A percentile compares a stretch with the other conserved stretches of the same genome.
phyloP scores from a whole-genome alignment of 225 moss, liverwort and hornwort species.

The Antitrichia curtipendula region DNA sequence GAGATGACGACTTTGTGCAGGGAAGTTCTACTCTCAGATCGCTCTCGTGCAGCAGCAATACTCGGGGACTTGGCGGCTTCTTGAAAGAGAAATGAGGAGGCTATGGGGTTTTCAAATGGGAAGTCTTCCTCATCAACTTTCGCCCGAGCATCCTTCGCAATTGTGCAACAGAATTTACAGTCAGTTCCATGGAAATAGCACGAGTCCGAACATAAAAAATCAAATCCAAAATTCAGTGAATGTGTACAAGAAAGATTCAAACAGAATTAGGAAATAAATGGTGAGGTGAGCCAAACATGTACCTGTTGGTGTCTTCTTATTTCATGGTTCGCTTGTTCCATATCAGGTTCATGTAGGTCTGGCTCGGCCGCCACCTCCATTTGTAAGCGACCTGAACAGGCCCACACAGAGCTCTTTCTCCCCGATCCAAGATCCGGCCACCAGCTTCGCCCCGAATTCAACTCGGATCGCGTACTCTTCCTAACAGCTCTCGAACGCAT shows the following conservation, averaged over 20 bases:
- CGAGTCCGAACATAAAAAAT: neutral
- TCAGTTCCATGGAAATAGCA: neutral
- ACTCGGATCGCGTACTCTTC: constrained; percentile 5
- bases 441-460: constrained; percentile 29
- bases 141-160: constrained; percentile 6
- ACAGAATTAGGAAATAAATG: neutral
- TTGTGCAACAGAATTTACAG: neutral
- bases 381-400: constrained; percentile 21
- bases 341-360: constrained; percentile 30
- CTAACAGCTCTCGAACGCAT: neutral
- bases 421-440: constrained; percentile 30
- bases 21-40: neutral
- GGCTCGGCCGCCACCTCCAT: constrained; percentile 32
- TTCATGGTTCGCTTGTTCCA: constrained; percentile 28
- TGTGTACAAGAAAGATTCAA: neutral
- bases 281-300: neutral
- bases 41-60: neutral
- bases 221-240: neutral
- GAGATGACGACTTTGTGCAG: neutral
- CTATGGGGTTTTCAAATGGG: constrained; percentile 32
- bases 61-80: neutral
- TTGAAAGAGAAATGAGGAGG: constrained; percentile 30
- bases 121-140: constrained; percentile 32
- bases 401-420: constrained; percentile 5
- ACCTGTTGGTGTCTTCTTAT: constrained; percentile 10